Evolutionary conservation across 345 rosid genomes (phyloP).

Genomic region (Murraya koenigii): DNA sequence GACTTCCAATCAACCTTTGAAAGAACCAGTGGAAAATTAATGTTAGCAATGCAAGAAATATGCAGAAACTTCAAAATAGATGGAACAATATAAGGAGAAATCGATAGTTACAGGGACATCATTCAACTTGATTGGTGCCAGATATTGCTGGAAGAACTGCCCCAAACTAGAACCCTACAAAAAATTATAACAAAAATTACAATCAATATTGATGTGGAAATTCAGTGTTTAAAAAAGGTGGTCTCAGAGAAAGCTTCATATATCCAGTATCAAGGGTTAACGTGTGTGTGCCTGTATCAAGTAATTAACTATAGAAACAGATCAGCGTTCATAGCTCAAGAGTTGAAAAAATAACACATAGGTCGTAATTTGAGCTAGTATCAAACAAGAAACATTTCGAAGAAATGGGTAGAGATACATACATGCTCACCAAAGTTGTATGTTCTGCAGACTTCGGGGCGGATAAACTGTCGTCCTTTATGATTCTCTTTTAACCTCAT

Average conservation of each 20-base stretch:
- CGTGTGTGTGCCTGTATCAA: not conserved
- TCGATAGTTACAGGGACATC: conserved; percentile 58
- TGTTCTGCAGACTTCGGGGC: conserved; percentile 98
- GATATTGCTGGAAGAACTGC: conserved; percentile 83
- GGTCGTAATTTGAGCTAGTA: not conserved
- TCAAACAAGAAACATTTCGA: conserved; percentile 13
- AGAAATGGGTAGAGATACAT: conserved; percentile 25
- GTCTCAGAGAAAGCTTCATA: conserved; percentile 1
- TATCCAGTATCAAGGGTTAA: not conserved
- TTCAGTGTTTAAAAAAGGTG: not conserved
- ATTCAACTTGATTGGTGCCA: conserved; percentile 90
- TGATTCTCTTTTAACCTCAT: conserved; percentile 87
- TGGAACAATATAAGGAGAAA: conserved; percentile 1
- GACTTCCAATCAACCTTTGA: conserved; percentile 90
- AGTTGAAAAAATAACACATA: not conserved
- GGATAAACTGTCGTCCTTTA: conserved; percentile 88
- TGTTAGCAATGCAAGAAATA: conserved; percentile 11
- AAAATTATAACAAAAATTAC: conserved; percentile 1
- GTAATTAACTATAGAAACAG: not conserved
- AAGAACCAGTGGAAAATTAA: conserved; percentile 18
- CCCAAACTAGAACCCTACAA: conserved; percentile 96
- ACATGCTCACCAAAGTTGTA: conserved; percentile 98
- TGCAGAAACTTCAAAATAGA: not conserved
- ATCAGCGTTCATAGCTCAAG: not conserved
- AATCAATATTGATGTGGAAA: not conserved